These are phyloP conservation scores for Aspergillus wentii DNA, from an alignment of 495 filamentous ascomycete genomes.

Conservation along the genomic window DNA sequence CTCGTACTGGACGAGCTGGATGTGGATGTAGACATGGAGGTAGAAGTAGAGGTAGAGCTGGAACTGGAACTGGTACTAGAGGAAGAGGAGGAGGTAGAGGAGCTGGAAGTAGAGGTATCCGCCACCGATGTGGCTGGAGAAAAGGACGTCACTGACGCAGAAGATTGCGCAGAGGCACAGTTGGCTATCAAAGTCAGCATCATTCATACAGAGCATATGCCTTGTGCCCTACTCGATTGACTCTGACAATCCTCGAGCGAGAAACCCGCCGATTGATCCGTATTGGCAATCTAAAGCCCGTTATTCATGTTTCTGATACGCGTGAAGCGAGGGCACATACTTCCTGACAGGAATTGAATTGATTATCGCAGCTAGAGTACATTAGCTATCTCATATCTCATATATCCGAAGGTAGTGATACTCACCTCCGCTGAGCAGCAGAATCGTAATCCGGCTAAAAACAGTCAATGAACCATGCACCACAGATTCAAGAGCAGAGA, in stretches of 20 bases:
- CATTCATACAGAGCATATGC: too few relatives aligned
- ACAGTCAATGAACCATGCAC: not conserved
- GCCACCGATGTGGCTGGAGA: too few relatives aligned
- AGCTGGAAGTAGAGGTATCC: too few relatives aligned
- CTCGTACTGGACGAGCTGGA: not conserved
- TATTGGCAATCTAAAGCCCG: slow-evolving; percentile 9
- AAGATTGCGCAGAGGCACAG: too few relatives aligned
- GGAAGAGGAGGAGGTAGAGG: too few relatives aligned
- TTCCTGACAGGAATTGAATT: slow-evolving; percentile 18
- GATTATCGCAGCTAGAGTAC: slow-evolving; percentile 14
- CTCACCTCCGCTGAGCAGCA: slow-evolving; percentile 27
- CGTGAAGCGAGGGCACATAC: slow-evolving; percentile 1
- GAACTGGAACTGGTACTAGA: too few relatives aligned
- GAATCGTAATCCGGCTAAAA: slow-evolving; percentile 33
- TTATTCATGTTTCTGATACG: not conserved
- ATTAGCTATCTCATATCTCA: too few relatives aligned
- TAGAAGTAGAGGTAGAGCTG: not conserved
- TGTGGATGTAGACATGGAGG: not conserved
- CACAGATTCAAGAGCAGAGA: too few relatives aligned
- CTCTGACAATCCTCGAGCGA: slow-evolving; percentile 13
- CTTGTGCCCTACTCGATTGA: slow-evolving; percentile 16
- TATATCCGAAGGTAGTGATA: too few relatives aligned
- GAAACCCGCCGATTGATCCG: slow-evolving; percentile 6
- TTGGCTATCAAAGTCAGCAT: too few relatives aligned
- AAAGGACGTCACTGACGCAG: too few relatives aligned